phyloP scores from a whole-genome alignment of 2,329 filamentous ascomycete genomes.

The Fonsecaea nubica region DNA sequence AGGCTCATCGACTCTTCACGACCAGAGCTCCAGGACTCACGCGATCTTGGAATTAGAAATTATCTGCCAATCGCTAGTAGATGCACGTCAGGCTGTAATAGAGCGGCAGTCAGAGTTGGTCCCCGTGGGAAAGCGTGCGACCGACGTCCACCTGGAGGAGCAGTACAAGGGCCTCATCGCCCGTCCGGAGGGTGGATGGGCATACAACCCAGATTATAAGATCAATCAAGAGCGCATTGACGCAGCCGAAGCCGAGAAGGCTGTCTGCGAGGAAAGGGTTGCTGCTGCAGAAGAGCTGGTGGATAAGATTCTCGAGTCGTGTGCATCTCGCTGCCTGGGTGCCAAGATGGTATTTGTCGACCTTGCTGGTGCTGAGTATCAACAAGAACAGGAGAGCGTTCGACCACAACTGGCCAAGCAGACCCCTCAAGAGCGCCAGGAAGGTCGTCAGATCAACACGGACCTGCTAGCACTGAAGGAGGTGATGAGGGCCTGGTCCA shows the following conservation, averaged over 20 bases:
- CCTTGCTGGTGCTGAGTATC: slow-evolving; percentile 54
- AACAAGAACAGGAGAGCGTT: too few relatives aligned
- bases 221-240: slow-evolving; percentile 51
- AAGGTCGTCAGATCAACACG: slow-evolving; percentile 55
- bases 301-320: slow-evolving; percentile 38
- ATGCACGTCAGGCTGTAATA: slow-evolving; percentile 48
- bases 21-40: slow-evolving; percentile 56
- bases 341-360: slow-evolving; percentile 56
- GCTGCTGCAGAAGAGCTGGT: slow-evolving; percentile 47
- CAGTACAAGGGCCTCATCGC: slow-evolving; percentile 43
- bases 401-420: slow-evolving; percentile 33
- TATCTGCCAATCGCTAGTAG: slow-evolving; percentile 47
- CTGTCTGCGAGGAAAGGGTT: slow-evolving; percentile 46
- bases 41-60: slow-evolving; percentile 54
- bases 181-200: slow-evolving; percentile 45
- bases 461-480: slow-evolving; percentile 56
- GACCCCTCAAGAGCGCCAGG: slow-evolving; percentile 49
- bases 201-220: slow-evolving; percentile 46
- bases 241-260: slow-evolving; percentile 49
- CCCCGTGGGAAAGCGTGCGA: slow-evolving; percentile 53
- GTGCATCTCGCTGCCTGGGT: slow-evolving; percentile 45
- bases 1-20: slow-evolving; percentile 51
- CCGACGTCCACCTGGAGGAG: slow-evolving; percentile 51
- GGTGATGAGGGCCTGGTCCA: slow-evolving; percentile 50
- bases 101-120: slow-evolving; percentile 55